phyloP scores from a whole-genome alignment of 225 moss, liverwort and hornwort species.

The Climacium dendroides region DNA sequence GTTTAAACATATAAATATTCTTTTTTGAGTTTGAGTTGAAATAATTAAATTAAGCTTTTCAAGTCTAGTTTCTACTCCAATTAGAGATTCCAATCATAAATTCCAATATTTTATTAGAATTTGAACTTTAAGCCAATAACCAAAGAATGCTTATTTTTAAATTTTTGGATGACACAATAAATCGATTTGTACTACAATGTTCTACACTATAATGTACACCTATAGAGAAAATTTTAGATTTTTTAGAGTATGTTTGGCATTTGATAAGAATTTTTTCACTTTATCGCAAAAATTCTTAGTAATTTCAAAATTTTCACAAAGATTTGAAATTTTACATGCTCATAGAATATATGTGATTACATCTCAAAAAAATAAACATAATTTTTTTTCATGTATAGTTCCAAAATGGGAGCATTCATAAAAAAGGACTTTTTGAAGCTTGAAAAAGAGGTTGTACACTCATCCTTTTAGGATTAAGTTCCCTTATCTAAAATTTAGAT shows the following conservation, averaged over 20 bases:
- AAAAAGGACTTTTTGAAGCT: neutral
- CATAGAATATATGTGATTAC: neutral
- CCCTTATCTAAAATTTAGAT: neutral
- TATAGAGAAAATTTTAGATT: neutral
- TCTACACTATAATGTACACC: neutral
- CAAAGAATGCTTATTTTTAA: neutral
- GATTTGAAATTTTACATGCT: neutral
- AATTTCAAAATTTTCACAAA: neutral
- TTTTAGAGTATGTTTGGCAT: neutral
- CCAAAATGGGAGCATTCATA: fast-evolving
- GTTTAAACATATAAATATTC: neutral
- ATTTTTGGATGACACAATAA: neutral
- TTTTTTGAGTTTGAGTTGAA: neutral
- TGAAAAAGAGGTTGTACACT: fast-evolving
- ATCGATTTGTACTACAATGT: neutral
- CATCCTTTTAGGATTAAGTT: fast-evolving
- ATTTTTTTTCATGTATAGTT: neutral
- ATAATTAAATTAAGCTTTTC: neutral
- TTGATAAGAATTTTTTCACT: neutral
- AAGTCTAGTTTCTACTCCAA: neutral
- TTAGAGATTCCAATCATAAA: neutral
- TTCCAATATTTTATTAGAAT: neutral
- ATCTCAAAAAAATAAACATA: neutral
- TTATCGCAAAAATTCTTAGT: neutral
- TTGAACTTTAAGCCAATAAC: neutral